Conservation (phyloP, 2,329 filamentous ascomycete genomes). For the Neofusicoccum sp. region DNA sequence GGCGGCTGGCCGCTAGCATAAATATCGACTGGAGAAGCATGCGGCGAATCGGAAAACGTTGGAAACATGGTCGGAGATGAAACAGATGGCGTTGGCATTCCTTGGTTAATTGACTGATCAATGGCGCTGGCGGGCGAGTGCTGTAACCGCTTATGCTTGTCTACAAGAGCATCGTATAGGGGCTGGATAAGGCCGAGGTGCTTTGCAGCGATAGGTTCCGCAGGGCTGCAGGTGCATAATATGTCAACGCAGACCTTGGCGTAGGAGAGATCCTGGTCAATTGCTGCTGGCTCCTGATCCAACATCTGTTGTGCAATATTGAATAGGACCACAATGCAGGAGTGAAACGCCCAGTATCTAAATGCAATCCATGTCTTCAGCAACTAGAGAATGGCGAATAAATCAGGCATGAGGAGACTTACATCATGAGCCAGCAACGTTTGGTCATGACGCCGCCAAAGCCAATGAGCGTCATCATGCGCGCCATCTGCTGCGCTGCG, state of each 20-base stretch:
- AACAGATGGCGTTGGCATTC: neutral
- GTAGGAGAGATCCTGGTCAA: slow-evolving; percentile 33
- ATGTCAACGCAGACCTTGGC: slow-evolving; percentile 37
- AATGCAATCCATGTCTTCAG: neutral
- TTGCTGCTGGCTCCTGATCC: slow-evolving; percentile 29
- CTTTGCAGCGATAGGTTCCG: slow-evolving; percentile 33
- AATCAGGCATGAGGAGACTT: slow-evolving; percentile 13
- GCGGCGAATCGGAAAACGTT: neutral
- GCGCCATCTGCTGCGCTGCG: slow-evolving; percentile 36
- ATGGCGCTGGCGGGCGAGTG: slow-evolving; percentile 24
- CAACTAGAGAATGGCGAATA: neutral
- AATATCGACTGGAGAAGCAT: neutral
- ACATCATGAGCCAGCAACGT: slow-evolving; percentile 41
- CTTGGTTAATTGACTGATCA: slow-evolving; percentile 18
- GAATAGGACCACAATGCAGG: slow-evolving; percentile 35
- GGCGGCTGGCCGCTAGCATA: neutral
- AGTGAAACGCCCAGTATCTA: slow-evolving; percentile 39
- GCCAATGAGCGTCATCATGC: slow-evolving; percentile 33
- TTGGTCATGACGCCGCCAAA: slow-evolving; percentile 36
- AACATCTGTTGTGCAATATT: slow-evolving; percentile 35
- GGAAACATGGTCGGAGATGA: neutral
- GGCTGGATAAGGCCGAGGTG: slow-evolving; percentile 36
- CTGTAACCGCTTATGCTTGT: neutral
- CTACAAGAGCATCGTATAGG: slow-evolving; percentile 33
- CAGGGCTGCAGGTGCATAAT: slow-evolving; percentile 31